These are phyloP conservation scores for Ascochyta fabae DNA, from an alignment of 2,329 filamentous ascomycete species.

Conservation along the genomic window DNA sequence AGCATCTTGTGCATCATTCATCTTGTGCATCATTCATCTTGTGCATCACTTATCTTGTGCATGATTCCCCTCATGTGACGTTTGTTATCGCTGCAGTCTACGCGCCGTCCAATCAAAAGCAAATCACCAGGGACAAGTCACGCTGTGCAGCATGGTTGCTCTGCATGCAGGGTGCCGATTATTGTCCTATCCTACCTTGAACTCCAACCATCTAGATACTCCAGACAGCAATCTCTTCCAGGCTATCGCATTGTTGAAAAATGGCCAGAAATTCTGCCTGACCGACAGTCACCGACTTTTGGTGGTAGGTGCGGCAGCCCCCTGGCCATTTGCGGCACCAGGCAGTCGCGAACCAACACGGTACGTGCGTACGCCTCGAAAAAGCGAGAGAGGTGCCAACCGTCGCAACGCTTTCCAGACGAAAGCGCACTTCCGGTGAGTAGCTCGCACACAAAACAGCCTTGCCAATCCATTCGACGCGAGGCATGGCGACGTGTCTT, in stretches of 20 bases:
- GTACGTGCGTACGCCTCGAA: slow-evolving; percentile 5
- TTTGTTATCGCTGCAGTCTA: slow-evolving; percentile 20
- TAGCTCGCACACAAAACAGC: slow-evolving; percentile 10
- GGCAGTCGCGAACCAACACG: slow-evolving; percentile 9
- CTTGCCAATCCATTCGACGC: slow-evolving; percentile 10
- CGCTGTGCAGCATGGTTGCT: slow-evolving; percentile 7
- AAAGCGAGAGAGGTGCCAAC: slow-evolving; percentile 9
- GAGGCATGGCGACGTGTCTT: slow-evolving; percentile 17
- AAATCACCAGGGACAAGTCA: slow-evolving; percentile 15
- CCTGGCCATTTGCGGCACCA: slow-evolving; percentile 6
- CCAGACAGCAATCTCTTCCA: slow-evolving; percentile 3
- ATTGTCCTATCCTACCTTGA: not conserved
- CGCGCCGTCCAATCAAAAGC: slow-evolving; percentile 22
- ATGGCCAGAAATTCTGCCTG: slow-evolving; percentile 11
- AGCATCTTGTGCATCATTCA: slow-evolving; percentile 8
- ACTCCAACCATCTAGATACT: not conserved
- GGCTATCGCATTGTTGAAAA: slow-evolving; percentile 10
- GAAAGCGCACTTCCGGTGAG: slow-evolving; percentile 24
- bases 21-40: slow-evolving; percentile 14
- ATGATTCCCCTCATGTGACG: slow-evolving; percentile 23
- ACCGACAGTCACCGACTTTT: slow-evolving; percentile 19
- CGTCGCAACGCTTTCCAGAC: slow-evolving; percentile 24
- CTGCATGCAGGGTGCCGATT: slow-evolving; percentile 13
- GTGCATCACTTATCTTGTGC: slow-evolving; percentile 12
- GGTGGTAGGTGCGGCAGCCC: slow-evolving; percentile 11